Conservation (phyloP, 2,329 filamentous ascomycete species). For the Cytospora chrysosperma region DNA sequence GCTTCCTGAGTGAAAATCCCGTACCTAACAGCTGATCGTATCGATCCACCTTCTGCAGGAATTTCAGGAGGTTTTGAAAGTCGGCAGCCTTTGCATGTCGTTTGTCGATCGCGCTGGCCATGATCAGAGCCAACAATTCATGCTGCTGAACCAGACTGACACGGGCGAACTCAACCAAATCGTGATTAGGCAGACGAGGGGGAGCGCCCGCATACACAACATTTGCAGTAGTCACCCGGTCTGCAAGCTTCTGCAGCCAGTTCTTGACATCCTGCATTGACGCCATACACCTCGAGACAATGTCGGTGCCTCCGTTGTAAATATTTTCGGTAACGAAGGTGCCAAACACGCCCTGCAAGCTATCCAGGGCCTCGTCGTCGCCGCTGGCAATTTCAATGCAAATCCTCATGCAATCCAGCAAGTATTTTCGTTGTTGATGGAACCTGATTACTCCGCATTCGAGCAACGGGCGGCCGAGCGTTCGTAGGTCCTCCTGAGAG, state of each 20-base stretch:
- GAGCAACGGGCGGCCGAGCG: conserved; percentile 69
- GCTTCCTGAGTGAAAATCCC: conserved; percentile 23
- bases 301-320: conserved; percentile 50
- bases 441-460: conserved; percentile 83
- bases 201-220: conserved; percentile 67
- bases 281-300: conserved; percentile 71
- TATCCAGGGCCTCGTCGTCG: conserved; percentile 51
- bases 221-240: conserved; percentile 72
- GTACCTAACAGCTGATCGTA: conserved; percentile 66
- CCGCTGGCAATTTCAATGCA: conserved; percentile 70
- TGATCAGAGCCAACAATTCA: conserved; percentile 78
- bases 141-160: conserved; percentile 84
- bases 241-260: conserved; percentile 73
- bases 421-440: conserved; percentile 78
- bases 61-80: conserved; percentile 68
- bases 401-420: conserved; percentile 81
- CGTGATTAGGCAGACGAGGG: conserved; percentile 57
- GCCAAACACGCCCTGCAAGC: conserved; percentile 50
- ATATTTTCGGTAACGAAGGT: conserved; percentile 57
- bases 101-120: conserved; percentile 75
- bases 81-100: conserved; percentile 69
- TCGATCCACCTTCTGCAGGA: conserved; percentile 68
- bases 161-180: conserved; percentile 78
- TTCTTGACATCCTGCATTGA: conserved; percentile 74
- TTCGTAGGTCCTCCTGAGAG: conserved; percentile 65